phyloP scores from a whole-genome alignment of 164 flowering plant genomes.

The Paratinospora sagittata region DNA sequence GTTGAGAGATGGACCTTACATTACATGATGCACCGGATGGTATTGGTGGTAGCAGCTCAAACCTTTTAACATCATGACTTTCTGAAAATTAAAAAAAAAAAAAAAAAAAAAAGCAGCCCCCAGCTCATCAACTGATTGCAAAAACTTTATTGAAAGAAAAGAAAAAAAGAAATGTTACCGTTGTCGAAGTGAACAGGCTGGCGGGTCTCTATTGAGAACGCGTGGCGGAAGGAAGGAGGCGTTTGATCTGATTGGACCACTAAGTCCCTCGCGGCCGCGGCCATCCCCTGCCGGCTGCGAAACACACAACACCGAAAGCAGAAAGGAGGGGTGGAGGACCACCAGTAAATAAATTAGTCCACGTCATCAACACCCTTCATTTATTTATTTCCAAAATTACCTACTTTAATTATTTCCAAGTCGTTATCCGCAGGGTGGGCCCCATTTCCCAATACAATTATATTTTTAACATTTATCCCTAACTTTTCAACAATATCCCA shows the following conservation, averaged over 20 bases:
- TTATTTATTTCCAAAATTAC: neutral
- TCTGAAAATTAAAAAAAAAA: too few species aligned
- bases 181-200: constrained; percentile 26
- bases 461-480: neutral
- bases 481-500: too few species aligned
- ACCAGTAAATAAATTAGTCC: too few species aligned
- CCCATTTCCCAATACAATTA: neutral
- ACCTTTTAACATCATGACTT: too few species aligned
- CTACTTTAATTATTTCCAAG: neutral
- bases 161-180: neutral
- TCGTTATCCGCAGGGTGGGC: neutral
- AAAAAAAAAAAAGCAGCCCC: too few species aligned
- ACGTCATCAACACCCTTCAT: neutral
- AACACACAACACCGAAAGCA: constrained; percentile 7
- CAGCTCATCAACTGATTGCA: too few species aligned
- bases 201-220: constrained; percentile 15
- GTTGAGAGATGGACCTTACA: neutral
- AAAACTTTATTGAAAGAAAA: neutral
- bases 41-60: neutral
- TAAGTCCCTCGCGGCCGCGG: constrained; percentile 41
- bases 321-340: neutral
- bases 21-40: neutral
- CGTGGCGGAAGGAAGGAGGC: constrained; percentile 7
- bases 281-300: constrained; percentile 32
- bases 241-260: constrained; percentile 38